These are phyloP conservation scores for Stagonosporopsis tanaceti DNA, from an alignment of 2,329 filamentous ascomycete species.

Conservation along the genomic window DNA sequence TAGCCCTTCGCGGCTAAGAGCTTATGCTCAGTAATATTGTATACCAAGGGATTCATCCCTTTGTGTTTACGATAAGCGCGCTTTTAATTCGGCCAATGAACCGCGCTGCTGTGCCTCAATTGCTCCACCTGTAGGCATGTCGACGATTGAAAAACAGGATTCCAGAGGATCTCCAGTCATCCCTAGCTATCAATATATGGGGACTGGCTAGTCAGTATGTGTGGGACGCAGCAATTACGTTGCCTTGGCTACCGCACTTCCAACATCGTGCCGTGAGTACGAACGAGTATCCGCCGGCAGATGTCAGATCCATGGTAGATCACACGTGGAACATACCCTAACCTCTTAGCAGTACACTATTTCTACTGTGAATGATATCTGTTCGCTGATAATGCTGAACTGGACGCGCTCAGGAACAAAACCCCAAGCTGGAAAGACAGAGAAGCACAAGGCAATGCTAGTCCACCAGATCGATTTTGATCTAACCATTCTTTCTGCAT, in stretches of 20 bases:
- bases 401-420: too few species aligned
- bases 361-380: background rate
- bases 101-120: background rate
- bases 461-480: background rate
- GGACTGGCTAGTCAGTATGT: background rate
- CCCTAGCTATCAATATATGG: background rate
- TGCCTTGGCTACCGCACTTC: background rate
- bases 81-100: background rate
- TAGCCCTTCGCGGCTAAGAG: background rate
- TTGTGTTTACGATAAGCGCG: background rate
- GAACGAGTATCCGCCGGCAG: too few species aligned
- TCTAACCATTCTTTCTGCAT: background rate
- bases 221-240: background rate
- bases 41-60: background rate
- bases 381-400: background rate
- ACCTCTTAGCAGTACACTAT: background rate
- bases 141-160: background rate
- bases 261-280: background rate
- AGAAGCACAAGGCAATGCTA: too few species aligned
- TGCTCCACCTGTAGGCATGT: background rate
- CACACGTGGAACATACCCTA: too few species aligned
- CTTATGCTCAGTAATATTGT: background rate
- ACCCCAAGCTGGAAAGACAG: too few species aligned
- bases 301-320: background rate
- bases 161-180: background rate